phyloP scores from a whole-genome alignment of 768 basidiomycete genomes.

The Russula brevipes region DNA sequence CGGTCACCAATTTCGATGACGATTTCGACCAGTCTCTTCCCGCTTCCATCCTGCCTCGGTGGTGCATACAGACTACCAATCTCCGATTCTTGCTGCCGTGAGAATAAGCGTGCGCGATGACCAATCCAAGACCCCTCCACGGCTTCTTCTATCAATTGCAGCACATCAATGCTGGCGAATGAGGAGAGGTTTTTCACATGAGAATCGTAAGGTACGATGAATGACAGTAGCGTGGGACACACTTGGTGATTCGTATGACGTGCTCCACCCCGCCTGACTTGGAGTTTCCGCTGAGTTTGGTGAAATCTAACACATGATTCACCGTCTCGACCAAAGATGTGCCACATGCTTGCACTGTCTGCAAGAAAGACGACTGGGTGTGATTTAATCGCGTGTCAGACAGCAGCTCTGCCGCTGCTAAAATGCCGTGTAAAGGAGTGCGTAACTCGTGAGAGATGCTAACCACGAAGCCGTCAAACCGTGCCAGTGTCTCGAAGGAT shows the following conservation, averaged over 20 bases:
- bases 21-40: slow-evolving; percentile 65
- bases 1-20: slow-evolving; percentile 80
- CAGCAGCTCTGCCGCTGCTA: slow-evolving; percentile 89
- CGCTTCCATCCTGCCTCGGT: slow-evolving; percentile 48
- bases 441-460: slow-evolving; percentile 89
- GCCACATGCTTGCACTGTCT: slow-evolving; percentile 92
- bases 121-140: slow-evolving; percentile 95
- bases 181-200: neutral
- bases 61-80: slow-evolving; percentile 93
- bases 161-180: slow-evolving; percentile 54
- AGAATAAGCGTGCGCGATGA: slow-evolving; percentile 71
- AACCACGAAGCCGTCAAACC: neutral
- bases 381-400: slow-evolving; percentile 77
- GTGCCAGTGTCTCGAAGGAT: neutral
- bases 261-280: slow-evolving; percentile 76
- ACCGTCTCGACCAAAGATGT: slow-evolving; percentile 96
- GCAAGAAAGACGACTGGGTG: slow-evolving; percentile 79
- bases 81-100: slow-evolving; percentile 55
- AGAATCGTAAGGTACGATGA: neutral
- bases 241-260: slow-evolving; percentile 65
- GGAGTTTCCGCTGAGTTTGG: slow-evolving; percentile 83
- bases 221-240: slow-evolving; percentile 24
- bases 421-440: slow-evolving; percentile 91
- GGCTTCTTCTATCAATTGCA: slow-evolving; percentile 82
- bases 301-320: slow-evolving; percentile 94